Evolutionary conservation across 768 basidiomycete genomes (phyloP).

Genomic region (Mycena belliarum): DNA sequence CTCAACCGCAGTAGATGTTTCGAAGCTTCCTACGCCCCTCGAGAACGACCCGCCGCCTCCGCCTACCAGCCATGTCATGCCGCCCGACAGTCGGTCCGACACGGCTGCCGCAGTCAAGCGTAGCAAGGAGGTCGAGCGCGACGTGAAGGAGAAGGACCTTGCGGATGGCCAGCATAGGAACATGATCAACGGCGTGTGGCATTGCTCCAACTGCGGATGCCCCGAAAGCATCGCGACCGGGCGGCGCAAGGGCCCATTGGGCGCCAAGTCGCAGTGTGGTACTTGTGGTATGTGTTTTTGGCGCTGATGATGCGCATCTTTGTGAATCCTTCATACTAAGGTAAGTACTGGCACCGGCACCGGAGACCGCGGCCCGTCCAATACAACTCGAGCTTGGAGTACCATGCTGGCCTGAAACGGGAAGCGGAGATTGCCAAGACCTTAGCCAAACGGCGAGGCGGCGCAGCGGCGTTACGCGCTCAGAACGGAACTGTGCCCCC

Average conservation of each 20-base stretch:
- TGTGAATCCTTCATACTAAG: slow-evolving; percentile 38
- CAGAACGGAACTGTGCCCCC: slow-evolving; percentile 39
- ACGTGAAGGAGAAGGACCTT: slow-evolving; percentile 82
- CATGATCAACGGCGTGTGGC: slow-evolving; percentile 85
- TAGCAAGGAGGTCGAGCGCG: slow-evolving; percentile 72
- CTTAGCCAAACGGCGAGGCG: slow-evolving; percentile 44
- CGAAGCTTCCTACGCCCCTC: slow-evolving; percentile 54
- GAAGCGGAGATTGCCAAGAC: slow-evolving; percentile 47
- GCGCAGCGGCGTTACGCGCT: slow-evolving; percentile 42
- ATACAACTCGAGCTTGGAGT: slow-evolving; percentile 75
- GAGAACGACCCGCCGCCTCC: slow-evolving; percentile 57
- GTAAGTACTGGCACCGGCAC: slow-evolving; percentile 90
- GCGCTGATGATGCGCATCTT: slow-evolving; percentile 2
- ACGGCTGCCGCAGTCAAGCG: slow-evolving; percentile 57
- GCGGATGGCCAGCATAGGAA: slow-evolving; percentile 83
- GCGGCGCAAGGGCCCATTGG: slow-evolving; percentile 84
- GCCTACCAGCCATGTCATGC: slow-evolving; percentile 31
- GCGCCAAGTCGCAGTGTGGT: slow-evolving; percentile 89
- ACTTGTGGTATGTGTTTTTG: slow-evolving; percentile 69
- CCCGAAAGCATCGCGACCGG: slow-evolving; percentile 87
- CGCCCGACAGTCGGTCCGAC: slow-evolving; percentile 48
- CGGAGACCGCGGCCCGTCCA: slow-evolving; percentile 76
- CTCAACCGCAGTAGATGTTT: slow-evolving; percentile 68
- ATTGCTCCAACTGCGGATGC: slow-evolving; percentile 93
- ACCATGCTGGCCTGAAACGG: slow-evolving; percentile 55